Percentiles rank a stretch among this genome's conserved stretches.
Evolutionary conservation across 2,329 filamentous ascomycete genomes (phyloP).

Genomic region (Talaromyces marneffei): DNA sequence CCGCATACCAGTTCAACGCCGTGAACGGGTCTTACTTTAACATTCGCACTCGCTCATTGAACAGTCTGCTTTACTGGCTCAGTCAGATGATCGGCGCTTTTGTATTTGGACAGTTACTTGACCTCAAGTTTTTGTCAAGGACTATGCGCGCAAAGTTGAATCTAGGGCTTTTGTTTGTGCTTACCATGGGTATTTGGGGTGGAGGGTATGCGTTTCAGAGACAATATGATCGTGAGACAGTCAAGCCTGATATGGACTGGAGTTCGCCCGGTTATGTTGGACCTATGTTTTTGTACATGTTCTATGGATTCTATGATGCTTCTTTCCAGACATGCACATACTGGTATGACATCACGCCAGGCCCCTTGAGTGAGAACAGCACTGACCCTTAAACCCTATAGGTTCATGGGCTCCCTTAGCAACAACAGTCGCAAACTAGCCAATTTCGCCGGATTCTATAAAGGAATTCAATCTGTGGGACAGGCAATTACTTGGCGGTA

Average conservation of each 20-base stretch:
- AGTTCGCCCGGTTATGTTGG: conserved; percentile 61
- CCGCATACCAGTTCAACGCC: conserved; percentile 71
- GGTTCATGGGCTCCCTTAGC: conserved; percentile 86
- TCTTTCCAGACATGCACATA: conserved; percentile 87
- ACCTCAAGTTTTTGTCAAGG: conserved; percentile 55
- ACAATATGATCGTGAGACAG: conserved; percentile 47
- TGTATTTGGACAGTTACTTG: conserved; percentile 66
- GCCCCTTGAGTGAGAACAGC: neutral
- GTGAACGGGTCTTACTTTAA: conserved; percentile 68
- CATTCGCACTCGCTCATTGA: conserved; percentile 68
- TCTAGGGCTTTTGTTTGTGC: conserved; percentile 55
- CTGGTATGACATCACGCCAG: conserved; percentile 53
- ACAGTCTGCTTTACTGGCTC: conserved; percentile 71
- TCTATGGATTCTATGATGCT: conserved; percentile 85
- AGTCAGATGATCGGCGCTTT: conserved; percentile 72
- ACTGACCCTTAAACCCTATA: conserved; percentile 26
- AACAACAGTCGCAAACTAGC: conserved; percentile 90
- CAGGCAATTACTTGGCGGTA: conserved; percentile 54
- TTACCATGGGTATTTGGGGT: conserved; percentile 77
- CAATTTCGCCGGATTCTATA: conserved; percentile 88
- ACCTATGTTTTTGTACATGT: conserved; percentile 83
- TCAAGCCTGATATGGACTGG: conserved; percentile 55
- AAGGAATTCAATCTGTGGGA: conserved; percentile 83
- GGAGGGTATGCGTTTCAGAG: conserved; percentile 74
- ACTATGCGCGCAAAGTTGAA: conserved; percentile 61